These are phyloP conservation scores for Durio zibethinus DNA, from an alignment of 345 rosid genomes.

Conservation along the genomic window DNA sequence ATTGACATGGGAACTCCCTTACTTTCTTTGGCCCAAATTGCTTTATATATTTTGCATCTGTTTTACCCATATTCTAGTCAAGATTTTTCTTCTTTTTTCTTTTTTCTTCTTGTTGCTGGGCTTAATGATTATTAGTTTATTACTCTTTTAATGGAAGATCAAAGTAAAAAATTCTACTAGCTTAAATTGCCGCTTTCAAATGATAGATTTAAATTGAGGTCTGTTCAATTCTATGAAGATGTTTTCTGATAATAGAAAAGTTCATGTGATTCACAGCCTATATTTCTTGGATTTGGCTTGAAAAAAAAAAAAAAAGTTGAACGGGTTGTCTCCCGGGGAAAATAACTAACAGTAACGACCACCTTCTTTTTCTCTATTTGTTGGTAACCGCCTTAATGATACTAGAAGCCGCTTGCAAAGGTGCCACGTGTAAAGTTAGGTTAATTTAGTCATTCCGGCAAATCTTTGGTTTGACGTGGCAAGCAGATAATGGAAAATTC, in stretches of 20 bases:
- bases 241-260: no score
- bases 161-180: no score
- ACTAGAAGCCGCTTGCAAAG: not conserved
- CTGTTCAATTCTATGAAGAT: no score
- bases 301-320: no score
- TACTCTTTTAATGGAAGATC: no score
- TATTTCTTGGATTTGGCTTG: no score
- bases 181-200: no score
- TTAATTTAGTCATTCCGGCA: not conserved
- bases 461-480: not conserved
- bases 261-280: no score
- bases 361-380: not conserved
- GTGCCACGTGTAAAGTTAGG: not conserved
- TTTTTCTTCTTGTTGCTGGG: no score
- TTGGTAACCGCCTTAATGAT: not conserved
- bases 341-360: conserved; percentile 18
- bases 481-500: not conserved
- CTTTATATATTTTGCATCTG: not conserved
- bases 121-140: no score
- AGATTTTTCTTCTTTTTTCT: no score
- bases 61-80: not conserved
- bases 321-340: not conserved
- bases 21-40: not conserved
- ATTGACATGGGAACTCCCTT: not conserved
- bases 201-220: no score